phyloP scores from a whole-genome alignment of 305 asterid species.

The Fraxinus sp. region DNA sequence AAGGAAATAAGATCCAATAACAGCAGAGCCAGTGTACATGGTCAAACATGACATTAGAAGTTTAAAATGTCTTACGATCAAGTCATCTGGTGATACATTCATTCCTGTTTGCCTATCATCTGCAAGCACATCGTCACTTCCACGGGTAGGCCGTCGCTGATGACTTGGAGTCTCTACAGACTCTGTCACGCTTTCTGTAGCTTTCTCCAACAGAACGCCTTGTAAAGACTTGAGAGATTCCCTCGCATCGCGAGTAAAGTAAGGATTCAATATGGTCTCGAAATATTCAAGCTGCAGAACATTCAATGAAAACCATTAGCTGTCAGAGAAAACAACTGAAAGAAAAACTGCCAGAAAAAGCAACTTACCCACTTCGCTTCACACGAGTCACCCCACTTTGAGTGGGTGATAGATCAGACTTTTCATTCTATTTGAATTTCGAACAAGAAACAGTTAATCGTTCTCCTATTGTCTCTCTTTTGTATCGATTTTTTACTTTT shows the following conservation, averaged over 20 bases:
- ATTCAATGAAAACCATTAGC: neutral
- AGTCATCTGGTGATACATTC: constrained; percentile 90
- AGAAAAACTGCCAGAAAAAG: neutral
- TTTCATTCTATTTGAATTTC: neutral
- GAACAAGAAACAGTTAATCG: neutral
- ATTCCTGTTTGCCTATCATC: constrained; percentile 82
- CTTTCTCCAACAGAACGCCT: constrained; percentile 58
- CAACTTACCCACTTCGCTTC: neutral
- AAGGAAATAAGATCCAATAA: neutral
- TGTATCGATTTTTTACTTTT: neutral
- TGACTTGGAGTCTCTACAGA: constrained; percentile 85
- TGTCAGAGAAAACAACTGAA: neutral
- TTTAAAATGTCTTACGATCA: constrained; percentile 58
- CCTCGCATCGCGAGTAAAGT: constrained; percentile 50
- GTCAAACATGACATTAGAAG: constrained; percentile 8
- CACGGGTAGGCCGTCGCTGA: constrained; percentile 90
- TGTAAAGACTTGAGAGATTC: constrained; percentile 53
- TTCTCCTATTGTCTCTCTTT: neutral
- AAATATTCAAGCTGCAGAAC: constrained; percentile 52
- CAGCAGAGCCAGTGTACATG: neutral
- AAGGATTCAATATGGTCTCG: constrained; percentile 52
- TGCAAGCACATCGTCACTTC: constrained; percentile 76
- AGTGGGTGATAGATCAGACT: neutral
- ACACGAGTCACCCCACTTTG: neutral
- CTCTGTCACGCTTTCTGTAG: constrained; percentile 78